Evolutionary conservation across 2,329 filamentous ascomycete species (phyloP), one percentile per base, ranked within the genome.

Genomic region (Colletotrichum sp.): DNA sequence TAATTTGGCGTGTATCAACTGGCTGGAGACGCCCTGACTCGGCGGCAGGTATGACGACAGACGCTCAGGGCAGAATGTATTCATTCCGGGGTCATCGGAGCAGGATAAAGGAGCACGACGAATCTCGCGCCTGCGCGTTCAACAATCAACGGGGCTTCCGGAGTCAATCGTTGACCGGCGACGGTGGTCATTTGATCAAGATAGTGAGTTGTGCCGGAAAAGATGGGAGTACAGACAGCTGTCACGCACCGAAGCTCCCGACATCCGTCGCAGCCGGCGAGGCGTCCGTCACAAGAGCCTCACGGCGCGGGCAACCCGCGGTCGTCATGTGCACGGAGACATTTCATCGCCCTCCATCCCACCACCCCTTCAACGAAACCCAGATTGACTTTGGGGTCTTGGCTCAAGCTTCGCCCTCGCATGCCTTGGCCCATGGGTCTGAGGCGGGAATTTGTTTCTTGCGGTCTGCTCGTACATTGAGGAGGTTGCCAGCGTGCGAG

Each of bases 371-470:
- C 16, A 62, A 68, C 52, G 26, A 44, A 59, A 72, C 57, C 44
- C 39, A 75, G 57, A 68, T 75, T 68, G 73, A 72, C 73, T 72
- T 75, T 68, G 69, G 63, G 55, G 65, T 30, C 34, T 68, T 68
- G 63, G 73, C 69, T 68, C 63, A 75, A 72, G 73, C 69, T 75
- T 72, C 34, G 57, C 32, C 73, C 39, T 68, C 57, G 69, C 73
- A 75, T 44, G 52, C n/a, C 55, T 59, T 72, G 69, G 39, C 69
- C 62, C 24, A 15, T 24, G 62, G 68, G 28, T 68, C 69, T 72
- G 72, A 75, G 16, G 63, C 39, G 63, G 55, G 55, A 64, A 57
- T 28, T 26, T 44, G 68, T 72, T 75, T 72, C 32, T 62, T 68
- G 68, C 44, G 16, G 16, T 32, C 39, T 66, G 48, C 44, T 28